These are phyloP conservation scores for Yamadazyma aaseri DNA, from an alignment of 1,139 yeast species.

Conservation along the genomic window DNA sequence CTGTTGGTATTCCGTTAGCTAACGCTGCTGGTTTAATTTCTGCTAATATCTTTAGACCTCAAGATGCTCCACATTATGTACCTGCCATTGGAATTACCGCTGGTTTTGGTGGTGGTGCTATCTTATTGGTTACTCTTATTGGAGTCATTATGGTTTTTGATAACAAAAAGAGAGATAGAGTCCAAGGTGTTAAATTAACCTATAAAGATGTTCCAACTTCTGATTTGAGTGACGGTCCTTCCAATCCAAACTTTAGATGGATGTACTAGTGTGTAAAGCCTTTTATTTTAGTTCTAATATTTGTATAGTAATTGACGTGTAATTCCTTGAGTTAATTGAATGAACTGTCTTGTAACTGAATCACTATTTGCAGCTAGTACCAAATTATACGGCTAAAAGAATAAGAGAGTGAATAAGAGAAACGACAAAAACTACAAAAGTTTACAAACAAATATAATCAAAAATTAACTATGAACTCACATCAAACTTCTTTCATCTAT, in stretches of 20 bases:
- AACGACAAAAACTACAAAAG: no score
- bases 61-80: slow-evolving; percentile 30
- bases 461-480: no score
- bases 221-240: slow-evolving; percentile 43
- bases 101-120: slow-evolving; percentile 33
- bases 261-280: slow-evolving; percentile 36
- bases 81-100: slow-evolving; percentile 35
- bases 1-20: slow-evolving; percentile 32
- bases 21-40: slow-evolving; percentile 35
- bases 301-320: no score
- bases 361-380: no score
- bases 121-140: slow-evolving; percentile 23
- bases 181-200: slow-evolving; percentile 41
- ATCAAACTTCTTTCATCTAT: no score
- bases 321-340: no score
- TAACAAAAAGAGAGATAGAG: slow-evolving; percentile 38
- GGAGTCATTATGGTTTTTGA: slow-evolving; percentile 33
- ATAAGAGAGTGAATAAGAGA: no score
- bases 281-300: no score
- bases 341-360: no score
- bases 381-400: no score
- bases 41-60: slow-evolving; percentile 27
- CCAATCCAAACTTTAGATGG: slow-evolving; percentile 49
- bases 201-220: slow-evolving; percentile 45
- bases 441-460: no score